Conservation (phyloP, 805 yeast genomes). For the Candida odintsovae region DNA sequence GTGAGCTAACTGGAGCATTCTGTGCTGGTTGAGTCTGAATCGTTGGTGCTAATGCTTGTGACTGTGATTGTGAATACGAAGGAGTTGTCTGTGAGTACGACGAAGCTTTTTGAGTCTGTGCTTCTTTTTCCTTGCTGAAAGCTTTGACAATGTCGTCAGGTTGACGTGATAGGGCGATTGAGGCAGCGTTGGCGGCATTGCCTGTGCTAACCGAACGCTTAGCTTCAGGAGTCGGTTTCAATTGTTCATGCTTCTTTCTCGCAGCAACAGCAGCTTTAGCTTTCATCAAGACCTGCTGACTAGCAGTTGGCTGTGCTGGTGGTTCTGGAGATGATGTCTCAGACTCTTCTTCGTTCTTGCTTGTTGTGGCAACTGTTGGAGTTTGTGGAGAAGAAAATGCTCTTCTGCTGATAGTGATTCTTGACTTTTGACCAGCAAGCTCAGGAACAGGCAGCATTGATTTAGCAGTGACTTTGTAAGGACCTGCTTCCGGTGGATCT, state of each 20-base stretch:
- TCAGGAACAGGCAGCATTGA: constrained; percentile 75
- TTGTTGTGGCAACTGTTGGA: constrained; percentile 18
- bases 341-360: not conserved
- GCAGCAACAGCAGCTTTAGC: constrained; percentile 26
- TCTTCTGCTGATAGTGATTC: constrained; percentile 17
- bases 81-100: not conserved
- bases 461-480: constrained; percentile 69
- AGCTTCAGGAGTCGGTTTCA: constrained; percentile 1
- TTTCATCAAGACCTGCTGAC: constrained; percentile 21
- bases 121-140: constrained; percentile 10
- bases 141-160: constrained; percentile 23
- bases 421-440: constrained; percentile 24
- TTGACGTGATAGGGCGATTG: constrained; percentile 22
- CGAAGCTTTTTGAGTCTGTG: not conserved
- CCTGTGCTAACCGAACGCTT: constrained; percentile 11
- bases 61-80: not conserved
- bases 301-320: constrained; percentile 19
- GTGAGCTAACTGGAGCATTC: not conserved
- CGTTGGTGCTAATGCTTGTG: not conserved
- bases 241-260: constrained; percentile 18
- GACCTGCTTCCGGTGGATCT: constrained; percentile 59
- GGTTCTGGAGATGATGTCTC: constrained; percentile 13
- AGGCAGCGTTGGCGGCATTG: constrained; percentile 24
- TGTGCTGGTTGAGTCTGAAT: too few species aligned
- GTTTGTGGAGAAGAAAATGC: constrained; percentile 20